phyloP scores from a whole-genome alignment of 1,284 basidiomycete genomes.

The Xanthoconium separans region DNA sequence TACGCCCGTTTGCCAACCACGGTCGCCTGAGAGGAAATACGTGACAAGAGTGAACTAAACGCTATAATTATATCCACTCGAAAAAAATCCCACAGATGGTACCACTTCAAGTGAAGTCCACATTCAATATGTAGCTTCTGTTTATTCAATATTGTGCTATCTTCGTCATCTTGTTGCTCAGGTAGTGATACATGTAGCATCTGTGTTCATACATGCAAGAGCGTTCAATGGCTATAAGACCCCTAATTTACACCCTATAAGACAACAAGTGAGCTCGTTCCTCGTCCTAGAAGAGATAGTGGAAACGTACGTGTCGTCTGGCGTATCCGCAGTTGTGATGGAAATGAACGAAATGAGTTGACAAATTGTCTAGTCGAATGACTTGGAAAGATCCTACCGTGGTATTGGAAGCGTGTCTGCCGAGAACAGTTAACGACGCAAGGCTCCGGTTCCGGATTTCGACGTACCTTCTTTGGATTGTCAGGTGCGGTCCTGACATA shows the following conservation, averaged over 20 bases:
- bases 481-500: conserved; percentile 78
- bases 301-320: conserved; percentile 44
- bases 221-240: conserved; percentile 2
- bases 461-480: conserved; percentile 80
- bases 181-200: conserved; percentile 23
- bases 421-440: conserved; percentile 13
- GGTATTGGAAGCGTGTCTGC: conserved; percentile 75
- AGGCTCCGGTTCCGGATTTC: neutral
- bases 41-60: neutral
- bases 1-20: too few species aligned
- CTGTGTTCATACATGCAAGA: conserved; percentile 21
- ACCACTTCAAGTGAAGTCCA: neutral
- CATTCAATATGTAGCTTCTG: neutral
- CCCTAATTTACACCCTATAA: conserved; percentile 23
- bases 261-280: neutral
- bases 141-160: conserved; percentile 3
- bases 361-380: neutral
- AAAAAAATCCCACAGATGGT: neutral
- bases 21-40: neutral
- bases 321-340: neutral
- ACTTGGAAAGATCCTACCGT: conserved; percentile 46
- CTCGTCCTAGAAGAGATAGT: neutral
- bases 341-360: conserved; percentile 14
- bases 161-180: conserved; percentile 4
- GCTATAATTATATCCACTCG: neutral